These are phyloP conservation scores for Simplicillium sp. DNA, from an alignment of 2,329 filamentous ascomycete species.

Conservation along the genomic window DNA sequence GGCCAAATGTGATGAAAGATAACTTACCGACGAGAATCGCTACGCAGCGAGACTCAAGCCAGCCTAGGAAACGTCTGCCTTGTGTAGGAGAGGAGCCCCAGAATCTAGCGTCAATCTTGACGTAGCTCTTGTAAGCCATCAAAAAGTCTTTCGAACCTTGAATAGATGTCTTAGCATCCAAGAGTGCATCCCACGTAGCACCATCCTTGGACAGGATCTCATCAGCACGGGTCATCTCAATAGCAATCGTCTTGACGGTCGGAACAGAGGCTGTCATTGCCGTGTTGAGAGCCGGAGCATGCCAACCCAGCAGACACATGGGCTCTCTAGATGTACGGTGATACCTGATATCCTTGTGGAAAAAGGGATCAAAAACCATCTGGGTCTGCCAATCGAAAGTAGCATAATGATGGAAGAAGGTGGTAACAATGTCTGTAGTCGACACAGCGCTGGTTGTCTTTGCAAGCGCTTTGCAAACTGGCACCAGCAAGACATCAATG, in stretches of 20 bases:
- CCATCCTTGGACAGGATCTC: constrained; percentile 23
- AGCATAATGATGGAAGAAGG: constrained; percentile 57
- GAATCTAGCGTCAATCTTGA: constrained; percentile 54
- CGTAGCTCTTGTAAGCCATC: constrained; percentile 39
- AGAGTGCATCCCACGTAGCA: constrained; percentile 26
- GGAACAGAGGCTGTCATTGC: constrained; percentile 42
- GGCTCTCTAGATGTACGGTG: constrained; percentile 47
- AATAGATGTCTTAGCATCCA: background rate
- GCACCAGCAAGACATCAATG: constrained; percentile 50
- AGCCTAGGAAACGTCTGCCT: constrained; percentile 47
- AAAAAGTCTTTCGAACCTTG: constrained; percentile 31
- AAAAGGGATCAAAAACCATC: constrained; percentile 50
- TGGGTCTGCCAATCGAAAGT: constrained; percentile 47
- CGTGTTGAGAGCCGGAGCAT: constrained; percentile 52
- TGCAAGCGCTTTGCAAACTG: constrained; percentile 46
- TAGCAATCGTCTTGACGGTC: constrained; percentile 38
- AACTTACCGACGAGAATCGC: constrained; percentile 46
- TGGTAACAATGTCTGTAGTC: constrained; percentile 40
- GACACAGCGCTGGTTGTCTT: constrained; percentile 25
- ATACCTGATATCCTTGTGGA: constrained; percentile 42
- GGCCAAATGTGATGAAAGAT: background rate
- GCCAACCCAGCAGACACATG: constrained; percentile 53
- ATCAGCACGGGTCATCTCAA: constrained; percentile 40
- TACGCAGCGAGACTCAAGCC: constrained; percentile 53
- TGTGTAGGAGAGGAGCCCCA: constrained; percentile 50